A percentile compares a stretch with the other conserved stretches of the same genome.
phyloP scores from a whole-genome alignment of 1,284 basidiomycete genomes.

The Ustilago hordei region DNA sequence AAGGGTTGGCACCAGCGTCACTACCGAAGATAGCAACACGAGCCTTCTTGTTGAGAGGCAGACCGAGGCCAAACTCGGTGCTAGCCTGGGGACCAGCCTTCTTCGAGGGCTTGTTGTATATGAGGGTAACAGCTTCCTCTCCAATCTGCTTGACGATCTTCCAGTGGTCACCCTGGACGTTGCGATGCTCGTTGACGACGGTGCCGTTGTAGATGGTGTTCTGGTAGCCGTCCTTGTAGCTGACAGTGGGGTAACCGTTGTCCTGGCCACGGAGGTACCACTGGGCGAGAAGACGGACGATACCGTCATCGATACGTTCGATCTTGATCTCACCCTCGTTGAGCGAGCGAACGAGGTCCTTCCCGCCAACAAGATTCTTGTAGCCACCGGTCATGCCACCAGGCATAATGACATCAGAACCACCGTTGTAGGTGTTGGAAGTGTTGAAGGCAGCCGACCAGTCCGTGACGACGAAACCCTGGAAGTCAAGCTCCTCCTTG shows the following conservation, averaged over 20 bases:
- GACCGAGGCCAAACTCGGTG: conserved; percentile 24
- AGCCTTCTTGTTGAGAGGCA: conserved; percentile 42
- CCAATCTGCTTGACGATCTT: conserved; percentile 41
- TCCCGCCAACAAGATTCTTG: conserved; percentile 35
- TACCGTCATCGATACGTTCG: conserved; percentile 45
- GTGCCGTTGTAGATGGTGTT: conserved; percentile 43
- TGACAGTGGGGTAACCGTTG: conserved; percentile 36
- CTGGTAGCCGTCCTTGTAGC: conserved; percentile 45
- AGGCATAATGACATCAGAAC: conserved; percentile 35
- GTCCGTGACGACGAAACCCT: conserved; percentile 45
- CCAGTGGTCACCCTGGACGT: conserved; percentile 44
- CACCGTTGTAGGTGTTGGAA: conserved; percentile 41
- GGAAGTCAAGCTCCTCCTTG: conserved; percentile 49
- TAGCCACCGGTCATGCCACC: conserved; percentile 40
- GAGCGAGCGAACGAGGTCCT: conserved; percentile 36
- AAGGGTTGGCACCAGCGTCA: conserved; percentile 43
- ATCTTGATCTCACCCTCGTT: conserved; percentile 38
- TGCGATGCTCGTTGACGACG: conserved; percentile 39
- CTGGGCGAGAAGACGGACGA: conserved; percentile 36
- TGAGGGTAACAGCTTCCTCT: conserved; percentile 39
- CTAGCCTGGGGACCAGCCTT: conserved; percentile 46
- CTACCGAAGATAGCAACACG: conserved; percentile 44
- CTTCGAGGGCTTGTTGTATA: conserved; percentile 38
- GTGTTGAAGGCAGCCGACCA: conserved; percentile 47
- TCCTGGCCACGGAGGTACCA: conserved; percentile 37